Conservation (phyloP, 768 basidiomycete species). For the Lentinula edodes region DNA sequence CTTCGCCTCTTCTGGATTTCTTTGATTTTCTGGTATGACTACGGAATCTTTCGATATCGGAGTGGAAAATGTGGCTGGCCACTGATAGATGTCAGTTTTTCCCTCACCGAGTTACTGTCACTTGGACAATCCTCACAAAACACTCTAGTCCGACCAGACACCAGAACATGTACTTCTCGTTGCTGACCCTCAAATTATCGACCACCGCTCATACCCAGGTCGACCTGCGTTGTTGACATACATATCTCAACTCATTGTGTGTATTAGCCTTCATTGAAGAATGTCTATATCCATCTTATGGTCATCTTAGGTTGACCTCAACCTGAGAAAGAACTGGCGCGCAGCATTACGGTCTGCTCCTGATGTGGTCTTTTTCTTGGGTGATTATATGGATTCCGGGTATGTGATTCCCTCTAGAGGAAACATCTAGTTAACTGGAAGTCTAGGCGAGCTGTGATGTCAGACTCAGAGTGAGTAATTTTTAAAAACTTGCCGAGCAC, state of each 20-base stretch:
- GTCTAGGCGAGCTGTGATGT: slow-evolving; percentile 56
- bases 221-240: slow-evolving; percentile 49
- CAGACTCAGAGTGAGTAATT: slow-evolving; percentile 59
- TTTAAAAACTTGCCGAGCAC: slow-evolving; percentile 1
- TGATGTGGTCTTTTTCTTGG: slow-evolving; percentile 61
- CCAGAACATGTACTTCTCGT: slow-evolving; percentile 65
- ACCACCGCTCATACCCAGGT: slow-evolving; percentile 67
- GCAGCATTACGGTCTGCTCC: slow-evolving; percentile 55
- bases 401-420: background rate
- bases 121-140: background rate
- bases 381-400: slow-evolving; percentile 44
- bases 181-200: slow-evolving; percentile 85
- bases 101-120: slow-evolving; percentile 9
- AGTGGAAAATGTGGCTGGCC: slow-evolving; percentile 58
- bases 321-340: slow-evolving; percentile 82
- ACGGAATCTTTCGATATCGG: slow-evolving; percentile 46
- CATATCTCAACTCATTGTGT: slow-evolving; percentile 47
- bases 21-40: slow-evolving; percentile 54
- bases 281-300: background rate
- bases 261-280: background rate
- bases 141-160: background rate
- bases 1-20: slow-evolving; percentile 46
- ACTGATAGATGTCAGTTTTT: slow-evolving; percentile 8
- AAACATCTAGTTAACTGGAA: background rate
- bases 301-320: slow-evolving; percentile 55